Evolutionary conservation across 169 alveolate genomes (phyloP).

Genomic region (Cryptosporidium baileyi): DNA sequence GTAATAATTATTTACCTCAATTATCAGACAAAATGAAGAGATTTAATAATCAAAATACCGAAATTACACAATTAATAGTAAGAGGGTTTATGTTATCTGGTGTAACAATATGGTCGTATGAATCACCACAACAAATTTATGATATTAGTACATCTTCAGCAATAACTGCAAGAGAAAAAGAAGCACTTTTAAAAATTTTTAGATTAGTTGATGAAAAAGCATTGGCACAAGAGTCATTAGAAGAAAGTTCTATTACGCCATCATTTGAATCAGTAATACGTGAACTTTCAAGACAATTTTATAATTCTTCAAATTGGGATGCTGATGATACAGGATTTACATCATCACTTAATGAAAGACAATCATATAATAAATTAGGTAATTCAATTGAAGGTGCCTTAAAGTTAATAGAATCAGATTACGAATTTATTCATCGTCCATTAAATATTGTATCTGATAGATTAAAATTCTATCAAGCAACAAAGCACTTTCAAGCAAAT

Average conservation of each 20-base stretch:
- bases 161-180: conserved; percentile 52
- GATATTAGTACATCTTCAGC: conserved; percentile 43
- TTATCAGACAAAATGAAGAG: conserved; percentile 56
- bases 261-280: conserved; percentile 65
- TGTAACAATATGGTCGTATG: conserved; percentile 65
- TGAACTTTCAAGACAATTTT: conserved; percentile 43
- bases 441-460: conserved; percentile 52
- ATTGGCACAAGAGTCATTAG: conserved; percentile 22
- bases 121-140: conserved; percentile 42
- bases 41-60: conserved; percentile 43
- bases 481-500: neutral
- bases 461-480: conserved; percentile 51
- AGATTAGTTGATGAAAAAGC: conserved; percentile 55
- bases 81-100: conserved; percentile 55
- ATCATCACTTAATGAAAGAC: conserved; percentile 20
- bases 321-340: conserved; percentile 53
- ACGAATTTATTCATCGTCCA: conserved; percentile 21
- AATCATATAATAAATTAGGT: conserved; percentile 38
- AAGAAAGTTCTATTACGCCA: conserved; percentile 49
- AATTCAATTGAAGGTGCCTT: conserved; percentile 58
- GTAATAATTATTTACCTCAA: conserved; percentile 3
- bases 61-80: conserved; percentile 2
- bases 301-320: conserved; percentile 53
- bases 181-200: conserved; percentile 15
- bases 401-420: conserved; percentile 3